phyloP scores from a whole-genome alignment of 176 grass and related monocot species.

The Oryza nivara region DNA sequence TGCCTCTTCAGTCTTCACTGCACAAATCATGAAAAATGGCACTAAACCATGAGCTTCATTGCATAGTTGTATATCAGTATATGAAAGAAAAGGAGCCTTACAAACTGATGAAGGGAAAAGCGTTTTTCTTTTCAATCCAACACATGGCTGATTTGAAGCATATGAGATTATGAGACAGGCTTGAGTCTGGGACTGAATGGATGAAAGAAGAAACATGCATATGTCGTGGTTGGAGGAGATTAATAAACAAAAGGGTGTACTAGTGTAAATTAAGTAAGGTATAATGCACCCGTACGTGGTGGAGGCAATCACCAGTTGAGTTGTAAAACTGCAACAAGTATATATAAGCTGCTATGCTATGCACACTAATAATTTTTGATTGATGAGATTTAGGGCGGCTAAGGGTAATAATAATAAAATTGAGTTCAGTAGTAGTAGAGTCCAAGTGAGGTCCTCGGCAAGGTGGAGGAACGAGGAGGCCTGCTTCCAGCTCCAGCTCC shows the following conservation, averaged over 20 bases:
- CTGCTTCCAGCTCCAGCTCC: neutral
- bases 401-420: too few species aligned
- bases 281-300: neutral
- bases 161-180: too few species aligned
- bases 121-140: too few species aligned
- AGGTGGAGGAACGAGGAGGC: neutral
- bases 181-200: neutral
- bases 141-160: neutral
- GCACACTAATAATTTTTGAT: neutral
- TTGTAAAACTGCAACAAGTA: neutral
- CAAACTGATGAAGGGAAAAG: too few species aligned
- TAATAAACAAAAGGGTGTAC: neutral
- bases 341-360: neutral
- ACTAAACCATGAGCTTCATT: too few species aligned
- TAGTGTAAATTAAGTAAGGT: neutral
- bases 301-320: neutral
- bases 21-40: neutral
- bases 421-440: neutral
- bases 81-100: too few species aligned
- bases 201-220: neutral
- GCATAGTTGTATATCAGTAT: too few species aligned
- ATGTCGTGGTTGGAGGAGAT: neutral
- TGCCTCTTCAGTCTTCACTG: neutral
- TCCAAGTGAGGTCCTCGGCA: neutral
- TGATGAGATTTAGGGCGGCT: neutral